Percentiles rank a stretch among this genome's conserved stretches.
phyloP scores from a whole-genome alignment of 202 grass and related monocot species.

The Setaria italica region DNA sequence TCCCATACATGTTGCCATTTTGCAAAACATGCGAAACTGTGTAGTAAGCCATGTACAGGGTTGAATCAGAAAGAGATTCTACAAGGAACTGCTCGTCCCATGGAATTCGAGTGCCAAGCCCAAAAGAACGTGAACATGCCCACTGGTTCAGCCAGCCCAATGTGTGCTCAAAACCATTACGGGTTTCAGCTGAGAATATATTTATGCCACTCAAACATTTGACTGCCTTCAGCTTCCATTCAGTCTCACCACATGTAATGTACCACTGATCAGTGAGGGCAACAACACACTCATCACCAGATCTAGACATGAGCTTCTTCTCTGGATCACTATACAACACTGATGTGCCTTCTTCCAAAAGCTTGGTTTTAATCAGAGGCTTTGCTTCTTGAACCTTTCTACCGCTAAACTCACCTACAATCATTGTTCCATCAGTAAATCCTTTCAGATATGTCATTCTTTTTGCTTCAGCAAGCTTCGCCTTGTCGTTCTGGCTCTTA shows the following conservation, averaged over 20 bases:
- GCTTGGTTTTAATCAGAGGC: conserved; percentile 70
- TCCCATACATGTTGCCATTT: conserved; percentile 81
- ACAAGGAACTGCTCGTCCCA: conserved; percentile 91
- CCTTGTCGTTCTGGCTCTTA: conserved; percentile 76
- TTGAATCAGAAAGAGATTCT: conserved; percentile 90
- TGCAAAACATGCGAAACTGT: conserved; percentile 77
- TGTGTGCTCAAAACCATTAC: conserved; percentile 83
- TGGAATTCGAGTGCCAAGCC: conserved; percentile 79
- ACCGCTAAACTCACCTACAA: conserved; percentile 61
- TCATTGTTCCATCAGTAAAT: conserved; percentile 75
- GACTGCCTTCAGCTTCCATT: conserved; percentile 62
- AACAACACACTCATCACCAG: conserved; percentile 87
- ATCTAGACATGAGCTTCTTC: conserved; percentile 69
- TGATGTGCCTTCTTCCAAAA: conserved; percentile 54
- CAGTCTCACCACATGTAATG: conserved; percentile 73
- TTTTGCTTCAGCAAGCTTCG: conserved; percentile 74
- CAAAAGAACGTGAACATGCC: conserved; percentile 90
- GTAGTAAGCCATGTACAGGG: conserved; percentile 92
- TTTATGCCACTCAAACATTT: conserved; percentile 67
- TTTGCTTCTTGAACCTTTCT: conserved; percentile 71
- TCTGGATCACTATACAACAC: conserved; percentile 71
- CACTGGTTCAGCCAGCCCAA: conserved; percentile 89
- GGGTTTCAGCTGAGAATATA: conserved; percentile 57
- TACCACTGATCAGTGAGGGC: conserved; percentile 76
- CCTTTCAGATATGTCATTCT: conserved; percentile 71